phyloP scores from a whole-genome alignment of 352 stramenopile genomes.

The Pythium brassicae region DNA sequence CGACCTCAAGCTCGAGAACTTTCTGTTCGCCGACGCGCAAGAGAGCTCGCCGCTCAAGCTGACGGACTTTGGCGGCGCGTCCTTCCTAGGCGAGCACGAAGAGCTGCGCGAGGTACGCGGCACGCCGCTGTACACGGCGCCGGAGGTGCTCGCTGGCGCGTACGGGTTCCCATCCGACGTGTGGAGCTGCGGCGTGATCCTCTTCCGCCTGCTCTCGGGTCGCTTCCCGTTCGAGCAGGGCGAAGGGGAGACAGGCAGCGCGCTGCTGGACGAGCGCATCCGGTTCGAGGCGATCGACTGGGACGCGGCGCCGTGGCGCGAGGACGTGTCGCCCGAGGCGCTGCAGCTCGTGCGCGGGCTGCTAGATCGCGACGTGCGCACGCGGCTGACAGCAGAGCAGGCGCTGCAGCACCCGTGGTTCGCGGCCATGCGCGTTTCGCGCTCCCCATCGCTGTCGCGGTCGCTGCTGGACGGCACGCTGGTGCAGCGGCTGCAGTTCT shows the following conservation, averaged over 20 bases:
- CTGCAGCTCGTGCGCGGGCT: constrained; percentile 46
- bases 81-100: constrained; percentile 40
- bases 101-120: constrained; percentile 46
- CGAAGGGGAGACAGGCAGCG: too few relatives aligned
- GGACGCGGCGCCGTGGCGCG: constrained; percentile 37
- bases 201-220: constrained; percentile 62
- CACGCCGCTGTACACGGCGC: constrained; percentile 71
- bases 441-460: too few relatives aligned
- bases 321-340: constrained; percentile 49
- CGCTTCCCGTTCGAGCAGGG: constrained; percentile 62
- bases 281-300: constrained; percentile 53
- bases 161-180: constrained; percentile 73
- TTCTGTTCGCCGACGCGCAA: constrained; percentile 59
- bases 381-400: constrained; percentile 49
- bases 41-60: constrained; percentile 68
- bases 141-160: constrained; percentile 53
- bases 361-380: constrained; percentile 38
- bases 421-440: constrained; percentile 22
- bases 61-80: constrained; percentile 71
- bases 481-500: constrained; percentile 69
- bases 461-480: constrained; percentile 52
- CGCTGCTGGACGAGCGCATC: constrained; percentile 64
- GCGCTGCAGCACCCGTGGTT: constrained; percentile 70
- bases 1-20: constrained; percentile 82
- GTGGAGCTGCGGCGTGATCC: constrained; percentile 77